Conservation (phyloP, 2,329 filamentous ascomycete species). For the Stagonosporopsis tanaceti region DNA sequence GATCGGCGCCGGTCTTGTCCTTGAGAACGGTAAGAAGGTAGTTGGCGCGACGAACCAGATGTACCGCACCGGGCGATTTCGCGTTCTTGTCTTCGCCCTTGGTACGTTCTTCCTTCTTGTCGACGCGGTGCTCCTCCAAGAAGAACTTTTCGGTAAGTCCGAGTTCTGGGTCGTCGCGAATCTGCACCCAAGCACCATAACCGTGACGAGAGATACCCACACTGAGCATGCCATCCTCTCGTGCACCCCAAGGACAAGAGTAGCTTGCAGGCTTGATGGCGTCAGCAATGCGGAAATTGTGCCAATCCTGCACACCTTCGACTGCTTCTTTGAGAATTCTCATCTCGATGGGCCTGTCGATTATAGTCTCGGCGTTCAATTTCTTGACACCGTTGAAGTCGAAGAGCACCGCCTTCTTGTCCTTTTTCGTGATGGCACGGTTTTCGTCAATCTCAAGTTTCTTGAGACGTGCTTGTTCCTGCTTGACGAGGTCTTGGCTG, state of each 20-base stretch:
- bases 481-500: constrained; percentile 73
- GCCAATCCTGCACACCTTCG: constrained; percentile 69
- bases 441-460: constrained; percentile 74
- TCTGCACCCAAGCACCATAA: constrained; percentile 94
- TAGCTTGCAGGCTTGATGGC: constrained; percentile 93
- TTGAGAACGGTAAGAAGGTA: constrained; percentile 95
- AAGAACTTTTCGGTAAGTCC: constrained; percentile 91
- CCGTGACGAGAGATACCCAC: constrained; percentile 92
- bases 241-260: constrained; percentile 87
- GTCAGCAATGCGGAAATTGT: constrained; percentile 84
- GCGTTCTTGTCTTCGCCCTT: constrained; percentile 75
- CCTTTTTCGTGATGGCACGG: constrained; percentile 91
- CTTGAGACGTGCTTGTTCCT: constrained; percentile 71
- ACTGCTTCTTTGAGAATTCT: constrained; percentile 81
- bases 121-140: constrained; percentile 96
- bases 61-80: constrained; percentile 95
- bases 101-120: constrained; percentile 91
- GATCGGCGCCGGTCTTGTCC: constrained; percentile 78
- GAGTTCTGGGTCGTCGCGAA: constrained; percentile 89
- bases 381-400: constrained; percentile 94
- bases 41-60: constrained; percentile 91
- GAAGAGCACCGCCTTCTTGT: constrained; percentile 95
- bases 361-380: constrained; percentile 92
- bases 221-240: constrained; percentile 96
- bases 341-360: constrained; percentile 90